Base-by-base conservation (phyloP, 2,329 filamentous ascomycete species). In the Colletotrichum sp. region DNA sequence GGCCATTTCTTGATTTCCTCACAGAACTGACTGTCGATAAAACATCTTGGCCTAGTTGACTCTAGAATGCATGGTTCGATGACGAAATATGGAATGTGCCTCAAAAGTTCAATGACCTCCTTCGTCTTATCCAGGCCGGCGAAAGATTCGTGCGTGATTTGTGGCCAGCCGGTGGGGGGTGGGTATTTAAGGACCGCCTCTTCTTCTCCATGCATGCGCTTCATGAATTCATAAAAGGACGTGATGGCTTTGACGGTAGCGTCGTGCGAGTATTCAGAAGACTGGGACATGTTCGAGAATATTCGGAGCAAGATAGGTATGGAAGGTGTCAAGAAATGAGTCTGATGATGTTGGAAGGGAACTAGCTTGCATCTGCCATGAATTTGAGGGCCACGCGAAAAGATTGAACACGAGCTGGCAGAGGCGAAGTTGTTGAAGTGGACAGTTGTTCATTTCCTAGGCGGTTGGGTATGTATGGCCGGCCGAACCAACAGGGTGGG, bases 161-260 rank as follows among this genome's bases (percentile, higher is more conserved):
- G 52, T 0, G 52, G 52, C 52, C 52, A 57, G 52, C 52, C 52
- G 25, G 52, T 57, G 0, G 52, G 52, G 0, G 52, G 52, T 7
- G 52, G 52, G 8, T 27, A 11, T 25, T 57, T 0, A 8, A 57
- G 12, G 5, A 25, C 0, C n/a, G 22, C 52, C n/a, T 0, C 25
- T 0, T 25, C 6, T 16, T 57, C 52, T 25, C 0, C 9, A 27
- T 57, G 55, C 22, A 59, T 19, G 15, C 55, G 55, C 0, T 6
- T 9, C 25, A 59, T 59, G 3, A 59, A 19, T 28, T 28, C 55
- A 8, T 59, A 59, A n/a, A 59, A 59, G 15, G 25, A 59, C 0
- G 55, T 59, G 7, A 59, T 59, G 8, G 25, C 55, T 28, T 59
- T 30, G 13, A 59, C 25, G 25, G 25, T 9, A 16, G 22, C 25